Conservation (phyloP, 176 grass and related monocot genomes). For the Canna indica region DNA sequence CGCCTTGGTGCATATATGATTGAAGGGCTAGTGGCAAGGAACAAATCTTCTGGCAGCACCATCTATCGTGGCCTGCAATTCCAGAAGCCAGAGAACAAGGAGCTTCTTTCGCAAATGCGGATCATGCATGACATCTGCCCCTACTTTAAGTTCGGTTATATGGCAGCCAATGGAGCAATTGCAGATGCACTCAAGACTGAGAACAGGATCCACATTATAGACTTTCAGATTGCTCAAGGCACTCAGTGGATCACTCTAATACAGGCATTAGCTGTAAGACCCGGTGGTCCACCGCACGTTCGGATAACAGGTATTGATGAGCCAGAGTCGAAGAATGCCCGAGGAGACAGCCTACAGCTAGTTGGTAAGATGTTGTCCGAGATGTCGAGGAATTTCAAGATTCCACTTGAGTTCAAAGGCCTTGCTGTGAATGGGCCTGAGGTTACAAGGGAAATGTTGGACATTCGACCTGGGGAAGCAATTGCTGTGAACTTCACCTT, state of each 20-base stretch:
- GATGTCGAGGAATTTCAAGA: constrained; percentile 84
- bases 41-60: constrained; percentile 62
- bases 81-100: constrained; percentile 59
- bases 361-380: constrained; percentile 71
- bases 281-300: constrained; percentile 77
- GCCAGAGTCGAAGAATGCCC: constrained; percentile 50
- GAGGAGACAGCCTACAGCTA: constrained; percentile 60
- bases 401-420: constrained; percentile 73
- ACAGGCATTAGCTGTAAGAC: constrained; percentile 77
- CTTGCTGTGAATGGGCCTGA: constrained; percentile 38
- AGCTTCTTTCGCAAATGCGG: constrained; percentile 85
- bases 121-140: constrained; percentile 84
- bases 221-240: constrained; percentile 98
- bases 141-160: constrained; percentile 97
- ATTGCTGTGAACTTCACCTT: constrained; percentile 89
- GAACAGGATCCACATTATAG: constrained; percentile 89
- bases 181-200: constrained; percentile 78
- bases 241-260: constrained; percentile 98
- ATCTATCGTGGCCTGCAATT: constrained; percentile 68
- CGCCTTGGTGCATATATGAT: constrained; percentile 79
- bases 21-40: constrained; percentile 81
- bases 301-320: constrained; percentile 87
- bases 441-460: constrained; percentile 74
- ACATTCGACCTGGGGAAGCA: constrained; percentile 71
- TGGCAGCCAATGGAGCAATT: constrained; percentile 96